These are phyloP conservation scores for Colletotrichum orchidophilum DNA, from an alignment of 2,329 filamentous ascomycete genomes.

Conservation along the genomic window DNA sequence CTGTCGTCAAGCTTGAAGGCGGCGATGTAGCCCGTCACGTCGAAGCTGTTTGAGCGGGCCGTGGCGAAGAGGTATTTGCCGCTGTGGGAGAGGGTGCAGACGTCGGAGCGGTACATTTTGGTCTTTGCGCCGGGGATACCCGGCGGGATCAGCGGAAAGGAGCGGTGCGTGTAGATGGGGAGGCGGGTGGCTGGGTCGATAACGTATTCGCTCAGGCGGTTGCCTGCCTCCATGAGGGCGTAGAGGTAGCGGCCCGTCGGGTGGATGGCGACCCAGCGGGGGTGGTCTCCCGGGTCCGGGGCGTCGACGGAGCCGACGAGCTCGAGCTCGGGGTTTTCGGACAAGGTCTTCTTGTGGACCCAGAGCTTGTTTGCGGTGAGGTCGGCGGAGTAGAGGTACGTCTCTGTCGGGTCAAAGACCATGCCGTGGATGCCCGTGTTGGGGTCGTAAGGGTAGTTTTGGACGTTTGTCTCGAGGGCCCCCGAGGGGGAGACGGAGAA, in stretches of 20 bases:
- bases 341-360: slow-evolving; percentile 75
- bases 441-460: slow-evolving; percentile 77
- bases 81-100: slow-evolving; percentile 76
- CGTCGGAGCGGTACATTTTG: slow-evolving; percentile 82
- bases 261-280: slow-evolving; percentile 88
- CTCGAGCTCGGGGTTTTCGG: slow-evolving; percentile 42
- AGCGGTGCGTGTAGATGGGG: slow-evolving; percentile 80
- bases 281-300: slow-evolving; percentile 77
- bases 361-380: slow-evolving; percentile 83
- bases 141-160: slow-evolving; percentile 82
- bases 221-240: slow-evolving; percentile 89
- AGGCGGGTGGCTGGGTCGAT: slow-evolving; percentile 78
- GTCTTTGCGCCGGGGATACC: slow-evolving; percentile 65
- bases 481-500: slow-evolving; percentile 70
- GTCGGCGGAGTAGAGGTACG: slow-evolving; percentile 82
- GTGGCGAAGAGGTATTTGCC: slow-evolving; percentile 85
- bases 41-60: slow-evolving; percentile 79
- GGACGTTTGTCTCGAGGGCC: slow-evolving; percentile 69
- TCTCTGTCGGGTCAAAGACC: slow-evolving; percentile 80
- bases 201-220: slow-evolving; percentile 82
- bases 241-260: slow-evolving; percentile 82
- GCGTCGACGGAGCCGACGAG: slow-evolving; percentile 79
- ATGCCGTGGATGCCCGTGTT: slow-evolving; percentile 82
- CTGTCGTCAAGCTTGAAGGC: slow-evolving; percentile 76
- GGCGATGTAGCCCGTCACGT: slow-evolving; percentile 83